Base-by-base conservation (phyloP, 768 basidiomycete species). In the Lactifluus piperatus region DNA sequence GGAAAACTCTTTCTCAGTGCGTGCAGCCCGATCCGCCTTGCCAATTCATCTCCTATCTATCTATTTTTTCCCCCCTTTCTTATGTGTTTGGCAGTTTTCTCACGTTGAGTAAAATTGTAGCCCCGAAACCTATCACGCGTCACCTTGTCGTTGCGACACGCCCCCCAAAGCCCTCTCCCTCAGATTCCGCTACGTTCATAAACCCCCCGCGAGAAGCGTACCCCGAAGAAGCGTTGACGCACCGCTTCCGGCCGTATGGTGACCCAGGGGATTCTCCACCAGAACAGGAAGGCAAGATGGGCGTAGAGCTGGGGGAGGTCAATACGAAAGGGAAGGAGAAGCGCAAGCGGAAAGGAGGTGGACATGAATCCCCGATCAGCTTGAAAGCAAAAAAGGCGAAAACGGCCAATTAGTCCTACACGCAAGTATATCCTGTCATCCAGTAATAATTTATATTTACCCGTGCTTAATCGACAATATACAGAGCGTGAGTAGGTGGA, bases 211-310 rank as follows among this genome's bases (percentile, higher is more conserved):
- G 64, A 20, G 58, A 63, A 27, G 54, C 62, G 16, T 65, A 65
- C 30, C 62, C 64, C 3, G 64, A 58, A 16, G 34, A 49, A 16
- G 47, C 44, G 32, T 55, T 65, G 30, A 65, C 36, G 9, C 64
- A 65, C 47, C 54, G 62, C 18, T 65, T 63, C 26, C 41, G 45
- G 5, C 62, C 64, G 14, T 64, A 60, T 30, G 64, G 64, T 10
- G 63, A 62, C 24, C 55, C 30, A 36, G 45, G 51, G 7, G 51
- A 55, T 27, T 34, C 22, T 5, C 44, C 55, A n/a, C 49, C 27
- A 0, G n/a, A n/a, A n/a, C n/a, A n/a, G n/a, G 45, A 34, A 30
- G 39, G 56, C 9, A 27, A 30, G 45, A 24, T 45, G 36, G 57
- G 62, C 2, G 37, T 50, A 10, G 56, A 53, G 41, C 45, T 13